Evolutionary conservation across 345 rosid species (phyloP), one percentile per base, ranked within the genome.

Genomic region (Chamaenerion angustifolium): DNA sequence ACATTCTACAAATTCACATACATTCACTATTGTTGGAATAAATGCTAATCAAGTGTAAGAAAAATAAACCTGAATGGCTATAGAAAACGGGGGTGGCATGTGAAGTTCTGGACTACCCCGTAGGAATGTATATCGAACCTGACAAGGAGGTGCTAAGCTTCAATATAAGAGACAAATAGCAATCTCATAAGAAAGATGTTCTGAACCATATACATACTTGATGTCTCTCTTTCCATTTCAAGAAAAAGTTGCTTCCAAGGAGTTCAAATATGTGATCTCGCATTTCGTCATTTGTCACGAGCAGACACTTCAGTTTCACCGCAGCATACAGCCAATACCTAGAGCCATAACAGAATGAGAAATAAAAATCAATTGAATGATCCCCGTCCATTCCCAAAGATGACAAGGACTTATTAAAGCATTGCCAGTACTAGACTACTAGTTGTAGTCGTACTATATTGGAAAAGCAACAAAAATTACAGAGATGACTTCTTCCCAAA

Each of bases 301-400:
- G 81, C 62, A 81, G 66, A 64, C 95, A 89, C 64, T 77, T 74
- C 45, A 85, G 78, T 55, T 76, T 83, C 19, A 79, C 88, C 60
- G 88, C 74, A 59, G 98, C 94, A 52, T 81, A 89, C 0, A 85
- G 86, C 92, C 97, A 89, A 60, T 81, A 89, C 94, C 90, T 88
- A 54, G 48, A 63, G 25, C 35, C 13, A 37, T 16, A 10, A 15
- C 3, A 18, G 19, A 16, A 46, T 3, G 25, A 5, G 19, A 16
- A 9, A 48, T 8, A 48, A 9, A 21, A 21, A 21, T 0, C 25
- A 21, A 21, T 2, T 0, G 25, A 21, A 21, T 21, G 25, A 21
- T 21, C 25, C 25, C 1, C 2, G 1, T 21, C 51, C 37, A 48
- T 17, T 35, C 4, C 16, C 25, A 21, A 4, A 37, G 25, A 21